Conservation (phyloP, 371 early-diverging fungal species). For the Mucor plumbeus region DNA sequence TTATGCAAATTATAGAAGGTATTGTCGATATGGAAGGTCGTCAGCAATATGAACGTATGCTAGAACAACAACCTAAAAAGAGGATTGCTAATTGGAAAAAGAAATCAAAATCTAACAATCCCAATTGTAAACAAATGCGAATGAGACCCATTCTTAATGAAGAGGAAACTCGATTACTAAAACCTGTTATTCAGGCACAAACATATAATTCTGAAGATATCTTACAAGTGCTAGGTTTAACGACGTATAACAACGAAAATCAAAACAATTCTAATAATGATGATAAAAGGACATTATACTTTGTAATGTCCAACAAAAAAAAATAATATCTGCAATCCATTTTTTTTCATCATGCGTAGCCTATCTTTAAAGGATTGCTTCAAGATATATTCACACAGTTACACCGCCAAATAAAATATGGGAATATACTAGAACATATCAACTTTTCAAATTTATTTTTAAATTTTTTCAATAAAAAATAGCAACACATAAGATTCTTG, state of each 20-base stretch:
- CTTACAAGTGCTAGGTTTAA: background rate
- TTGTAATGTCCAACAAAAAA: background rate
- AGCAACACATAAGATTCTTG: too few species aligned
- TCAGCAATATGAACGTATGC: conserved; percentile 13
- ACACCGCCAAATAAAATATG: too few species aligned
- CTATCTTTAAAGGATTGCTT: too few species aligned
- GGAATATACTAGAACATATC: too few species aligned
- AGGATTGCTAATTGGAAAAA: conserved; percentile 21
- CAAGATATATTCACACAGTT: too few species aligned
- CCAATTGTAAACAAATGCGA: background rate
- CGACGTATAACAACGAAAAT: background rate
- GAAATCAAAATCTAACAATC: background rate
- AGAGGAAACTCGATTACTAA: conserved; percentile 5
- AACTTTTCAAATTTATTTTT: background rate
- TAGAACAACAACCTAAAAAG: conserved; percentile 19
- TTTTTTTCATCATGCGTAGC: too few species aligned
- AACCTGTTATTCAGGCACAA: background rate
- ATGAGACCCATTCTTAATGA: conserved; percentile 8
- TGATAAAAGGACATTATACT: background rate
- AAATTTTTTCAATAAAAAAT: too few species aligned
- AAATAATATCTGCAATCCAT: too few species aligned
- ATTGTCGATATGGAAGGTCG: conserved; percentile 17
- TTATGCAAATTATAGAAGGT: conserved; percentile 25
- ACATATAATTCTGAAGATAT: background rate
- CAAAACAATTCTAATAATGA: background rate